Evolutionary conservation across 345 rosid species (phyloP).

Genomic region (Bruguiera gymnorhiza): DNA sequence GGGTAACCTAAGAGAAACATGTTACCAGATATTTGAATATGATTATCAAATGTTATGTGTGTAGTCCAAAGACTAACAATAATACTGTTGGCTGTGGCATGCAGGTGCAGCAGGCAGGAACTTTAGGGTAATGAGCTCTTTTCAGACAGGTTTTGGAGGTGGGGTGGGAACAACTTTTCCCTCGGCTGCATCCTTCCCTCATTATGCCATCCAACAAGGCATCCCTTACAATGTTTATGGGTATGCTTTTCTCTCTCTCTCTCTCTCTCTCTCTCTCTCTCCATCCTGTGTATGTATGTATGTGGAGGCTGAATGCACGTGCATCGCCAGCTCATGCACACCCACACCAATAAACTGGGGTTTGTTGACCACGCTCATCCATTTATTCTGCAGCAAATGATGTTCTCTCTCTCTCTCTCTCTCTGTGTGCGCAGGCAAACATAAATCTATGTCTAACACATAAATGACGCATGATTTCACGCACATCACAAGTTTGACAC

Average conservation of each 20-base stretch:
- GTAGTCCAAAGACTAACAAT: background rate
- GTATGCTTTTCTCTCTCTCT: background rate
- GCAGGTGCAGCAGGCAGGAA: constrained; percentile 4
- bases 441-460: background rate
- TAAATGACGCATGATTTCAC: background rate
- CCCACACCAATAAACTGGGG: constrained; percentile 11
- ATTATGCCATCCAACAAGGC: constrained; percentile 25
- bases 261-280: background rate
- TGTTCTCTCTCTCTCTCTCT: constrained; percentile 14
- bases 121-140: constrained; percentile 11
- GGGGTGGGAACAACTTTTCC: constrained; percentile 11
- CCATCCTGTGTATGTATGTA: background rate
- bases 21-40: too few relatives aligned
- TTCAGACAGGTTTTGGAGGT: constrained; percentile 4
- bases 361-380: constrained; percentile 24
- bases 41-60: too few relatives aligned
- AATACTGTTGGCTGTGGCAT: background rate
- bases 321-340: constrained; percentile 18
- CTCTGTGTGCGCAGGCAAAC: background rate
- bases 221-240: constrained; percentile 17
- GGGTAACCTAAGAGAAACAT: too few relatives aligned
- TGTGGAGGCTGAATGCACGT: constrained; percentile 25
- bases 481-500: constrained; percentile 2
- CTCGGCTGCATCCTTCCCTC: constrained; percentile 11
- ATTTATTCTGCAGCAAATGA: background rate